Base-by-base conservation (phyloP, 2,329 filamentous ascomycete species). In the Pestalotiopsis sp. region DNA sequence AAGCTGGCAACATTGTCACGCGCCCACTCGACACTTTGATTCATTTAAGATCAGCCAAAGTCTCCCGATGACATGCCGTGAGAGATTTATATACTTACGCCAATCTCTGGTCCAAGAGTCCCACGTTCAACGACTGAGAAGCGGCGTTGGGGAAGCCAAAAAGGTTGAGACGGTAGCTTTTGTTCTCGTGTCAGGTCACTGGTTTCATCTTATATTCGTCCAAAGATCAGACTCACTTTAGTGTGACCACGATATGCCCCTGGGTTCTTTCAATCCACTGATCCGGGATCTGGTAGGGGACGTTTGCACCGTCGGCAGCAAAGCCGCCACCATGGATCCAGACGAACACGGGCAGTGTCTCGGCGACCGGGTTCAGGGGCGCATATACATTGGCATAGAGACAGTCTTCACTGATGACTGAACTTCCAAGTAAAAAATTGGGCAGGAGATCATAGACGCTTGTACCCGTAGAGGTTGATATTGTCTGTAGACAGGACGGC, bases 41-140 rank as follows among this genome's bases (percentile, higher is more conserved):
- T 17, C 20, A 87, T 75, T 0, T 2, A 7, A 7, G 9, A 52
- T 23, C n/a, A 52, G 45, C 45, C n/a, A 14, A n/a, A 49, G 14
- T 23, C 65, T 17, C 17, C 3, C 17, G 2, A 14, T 45, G 41
- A 17, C 4, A 45, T 17, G 41, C 5, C 5, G 12, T 45, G 6
- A 9, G 6, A 52, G 45, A 9, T 52, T 12, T 59, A 27, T 23
- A 11, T 59, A 27, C 27, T 36, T 6, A 27, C 27, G 83, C 84
- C 11, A 80, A 72, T 4, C 85, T 81, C 72, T 87, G 84, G 73
- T 89, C 86, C 4, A 82, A 77, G 2, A 87, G 73, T 0, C 84
- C 85, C 5, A 85, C 70, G 67, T 87, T 88, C 65, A 81, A 78
- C 7, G 68, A 77, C 63, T 70, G 38, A 1, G 74, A 76, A 1